Evolutionary conservation across 768 basidiomycete species (phyloP).

Genomic region (Lactifluus hygrophoroides): DNA sequence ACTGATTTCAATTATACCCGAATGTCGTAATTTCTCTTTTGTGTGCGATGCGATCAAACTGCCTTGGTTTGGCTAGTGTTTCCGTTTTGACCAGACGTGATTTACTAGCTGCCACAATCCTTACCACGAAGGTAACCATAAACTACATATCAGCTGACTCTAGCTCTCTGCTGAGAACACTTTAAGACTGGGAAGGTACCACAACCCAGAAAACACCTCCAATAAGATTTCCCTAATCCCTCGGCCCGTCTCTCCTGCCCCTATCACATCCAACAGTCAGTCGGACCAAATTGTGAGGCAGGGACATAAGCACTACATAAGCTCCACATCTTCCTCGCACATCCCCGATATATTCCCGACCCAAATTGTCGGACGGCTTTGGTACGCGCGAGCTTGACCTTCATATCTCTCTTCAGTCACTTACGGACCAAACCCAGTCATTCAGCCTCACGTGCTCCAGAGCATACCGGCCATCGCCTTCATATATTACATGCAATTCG

Average conservation of each 20-base stretch:
- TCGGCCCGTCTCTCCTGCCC: neutral
- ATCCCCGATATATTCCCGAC: neutral
- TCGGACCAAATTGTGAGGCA: conserved; percentile 2
- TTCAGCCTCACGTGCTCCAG: neutral
- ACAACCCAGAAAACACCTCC: no score
- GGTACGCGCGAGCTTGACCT: neutral
- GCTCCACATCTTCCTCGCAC: neutral
- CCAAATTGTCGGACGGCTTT: neutral
- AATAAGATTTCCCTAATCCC: no score
- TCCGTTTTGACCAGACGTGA: neutral
- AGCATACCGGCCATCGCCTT: neutral
- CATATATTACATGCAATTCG: conserved; percentile 6
- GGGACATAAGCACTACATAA: neutral
- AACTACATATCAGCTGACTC: neutral
- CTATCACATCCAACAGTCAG: neutral
- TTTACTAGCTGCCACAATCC: neutral
- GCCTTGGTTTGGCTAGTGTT: neutral
- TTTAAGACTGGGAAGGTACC: neutral
- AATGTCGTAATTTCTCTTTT: neutral
- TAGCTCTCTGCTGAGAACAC: neutral
- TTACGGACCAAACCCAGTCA: neutral
- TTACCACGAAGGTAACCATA: neutral
- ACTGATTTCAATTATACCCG: conserved; percentile 1
- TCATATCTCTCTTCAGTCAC: neutral
- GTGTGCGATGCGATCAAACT: conserved; percentile 1